Conservation (phyloP, 2,329 filamentous ascomycete species). For the Botrytis fragariae region DNA sequence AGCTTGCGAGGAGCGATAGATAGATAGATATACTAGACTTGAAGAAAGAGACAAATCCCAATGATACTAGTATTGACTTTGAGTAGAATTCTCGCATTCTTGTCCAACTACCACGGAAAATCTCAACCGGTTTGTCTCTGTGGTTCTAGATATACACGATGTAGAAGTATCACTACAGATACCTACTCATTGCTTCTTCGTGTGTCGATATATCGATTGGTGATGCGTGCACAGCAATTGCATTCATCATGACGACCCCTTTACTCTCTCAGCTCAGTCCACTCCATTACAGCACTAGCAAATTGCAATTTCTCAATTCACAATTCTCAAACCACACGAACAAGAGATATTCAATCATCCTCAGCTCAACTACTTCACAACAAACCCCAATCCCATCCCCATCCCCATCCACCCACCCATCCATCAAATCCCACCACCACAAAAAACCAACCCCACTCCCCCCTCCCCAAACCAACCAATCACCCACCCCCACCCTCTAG, state of each 20-base stretch:
- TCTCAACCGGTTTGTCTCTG: neutral
- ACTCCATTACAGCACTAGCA: neutral
- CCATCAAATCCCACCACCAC: neutral
- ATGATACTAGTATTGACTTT: neutral
- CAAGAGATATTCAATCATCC: neutral
- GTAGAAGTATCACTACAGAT: neutral
- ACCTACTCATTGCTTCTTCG: neutral
- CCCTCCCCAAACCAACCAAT: neutral
- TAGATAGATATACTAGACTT: neutral
- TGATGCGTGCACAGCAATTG: neutral
- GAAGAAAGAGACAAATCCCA: neutral
- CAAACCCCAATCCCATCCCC: neutral
- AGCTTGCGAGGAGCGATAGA: neutral
- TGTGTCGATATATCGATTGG: neutral
- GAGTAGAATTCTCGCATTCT: neutral
- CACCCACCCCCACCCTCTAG: neutral
- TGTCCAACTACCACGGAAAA: neutral
- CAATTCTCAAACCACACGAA: neutral
- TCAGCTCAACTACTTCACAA: neutral
- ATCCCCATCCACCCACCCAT: too few species aligned
- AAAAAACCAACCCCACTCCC: neutral
- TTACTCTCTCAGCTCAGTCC: neutral
- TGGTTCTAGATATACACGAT: neutral
- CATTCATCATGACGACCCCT: neutral
- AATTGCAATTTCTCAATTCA: neutral